Evolutionary conservation across 345 rosid species (phyloP).

Genomic region (Lumnitzera racemosa): DNA sequence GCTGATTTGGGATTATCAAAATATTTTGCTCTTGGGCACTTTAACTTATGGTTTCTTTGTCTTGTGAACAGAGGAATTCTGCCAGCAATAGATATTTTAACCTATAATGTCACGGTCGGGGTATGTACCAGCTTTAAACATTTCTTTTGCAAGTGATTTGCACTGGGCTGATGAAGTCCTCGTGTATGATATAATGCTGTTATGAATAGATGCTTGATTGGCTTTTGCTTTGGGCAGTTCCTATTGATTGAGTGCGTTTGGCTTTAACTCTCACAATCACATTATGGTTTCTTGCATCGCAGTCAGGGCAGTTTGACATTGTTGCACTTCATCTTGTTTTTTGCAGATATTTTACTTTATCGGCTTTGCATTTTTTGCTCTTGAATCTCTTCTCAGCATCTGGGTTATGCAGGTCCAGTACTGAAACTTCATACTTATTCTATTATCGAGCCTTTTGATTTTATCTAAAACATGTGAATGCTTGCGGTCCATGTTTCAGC

Average conservation of each 20-base stretch:
- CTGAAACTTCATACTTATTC: conserved; percentile 10
- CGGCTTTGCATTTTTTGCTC: conserved; percentile 67
- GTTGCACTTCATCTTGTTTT: not conserved
- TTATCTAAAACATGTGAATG: not conserved
- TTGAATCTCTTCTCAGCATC: conserved; percentile 81
- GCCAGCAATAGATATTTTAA: conserved; percentile 72
- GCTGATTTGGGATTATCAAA: not conserved
- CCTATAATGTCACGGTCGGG: conserved; percentile 53
- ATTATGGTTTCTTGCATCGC: not conserved
- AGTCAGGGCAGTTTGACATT: not conserved
- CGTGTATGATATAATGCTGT: not conserved
- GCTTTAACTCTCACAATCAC: not conserved
- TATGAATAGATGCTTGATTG: not conserved
- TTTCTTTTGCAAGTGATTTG: not conserved
- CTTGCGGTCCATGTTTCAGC: conserved; percentile 31
- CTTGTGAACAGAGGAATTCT: conserved; percentile 70
- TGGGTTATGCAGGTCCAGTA: conserved; percentile 93
- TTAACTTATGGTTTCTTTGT: conserved; percentile 20
- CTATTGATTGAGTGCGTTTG: no score
- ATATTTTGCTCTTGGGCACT: not conserved
- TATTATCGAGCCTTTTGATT: not conserved
- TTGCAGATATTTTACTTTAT: conserved; percentile 81
- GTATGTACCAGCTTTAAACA: conserved; percentile 31
- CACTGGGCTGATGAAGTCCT: no score
- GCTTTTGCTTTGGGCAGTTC: not conserved